Conservation (phyloP, 305 asterid genomes). For the Fraxinus velutina region DNA sequence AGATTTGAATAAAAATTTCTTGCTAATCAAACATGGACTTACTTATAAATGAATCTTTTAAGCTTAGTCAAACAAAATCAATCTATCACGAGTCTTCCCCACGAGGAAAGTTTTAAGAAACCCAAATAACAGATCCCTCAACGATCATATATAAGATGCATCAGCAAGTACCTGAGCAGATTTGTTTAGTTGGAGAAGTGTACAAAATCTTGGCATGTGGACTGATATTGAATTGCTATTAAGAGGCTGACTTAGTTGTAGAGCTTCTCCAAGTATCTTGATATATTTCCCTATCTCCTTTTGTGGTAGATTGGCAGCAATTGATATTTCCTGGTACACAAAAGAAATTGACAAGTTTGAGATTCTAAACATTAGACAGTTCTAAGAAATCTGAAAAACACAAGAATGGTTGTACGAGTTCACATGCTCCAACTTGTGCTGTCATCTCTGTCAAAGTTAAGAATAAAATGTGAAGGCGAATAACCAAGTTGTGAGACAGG, state of each 20-base stretch:
- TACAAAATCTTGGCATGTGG: constrained; percentile 97
- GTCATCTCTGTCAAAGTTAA: neutral
- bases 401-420: neutral
- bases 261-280: constrained; percentile 96
- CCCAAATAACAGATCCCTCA: constrained; percentile 1
- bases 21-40: neutral
- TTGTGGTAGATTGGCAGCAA: constrained; percentile 96
- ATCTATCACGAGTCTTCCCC: neutral
- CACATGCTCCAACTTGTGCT: constrained; percentile 6
- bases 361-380: constrained; percentile 15
- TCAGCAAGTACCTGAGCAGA: constrained; percentile 82
- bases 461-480: neutral
- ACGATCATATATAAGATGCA: neutral
- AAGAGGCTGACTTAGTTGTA: constrained; percentile 91
- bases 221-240: constrained; percentile 95
- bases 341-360: constrained; percentile 16
- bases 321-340: constrained; percentile 72
- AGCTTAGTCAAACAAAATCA: neutral
- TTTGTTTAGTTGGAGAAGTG: constrained; percentile 96
- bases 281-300: constrained; percentile 98
- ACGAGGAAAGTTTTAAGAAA: constrained; percentile 11
- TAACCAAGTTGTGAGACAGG: neutral
- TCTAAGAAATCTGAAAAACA: neutral
- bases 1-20: no score
- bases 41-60: neutral